Evolutionary conservation across 495 filamentous ascomycete genomes (phyloP).

Genomic region (Aspergillus olivimuriae): DNA sequence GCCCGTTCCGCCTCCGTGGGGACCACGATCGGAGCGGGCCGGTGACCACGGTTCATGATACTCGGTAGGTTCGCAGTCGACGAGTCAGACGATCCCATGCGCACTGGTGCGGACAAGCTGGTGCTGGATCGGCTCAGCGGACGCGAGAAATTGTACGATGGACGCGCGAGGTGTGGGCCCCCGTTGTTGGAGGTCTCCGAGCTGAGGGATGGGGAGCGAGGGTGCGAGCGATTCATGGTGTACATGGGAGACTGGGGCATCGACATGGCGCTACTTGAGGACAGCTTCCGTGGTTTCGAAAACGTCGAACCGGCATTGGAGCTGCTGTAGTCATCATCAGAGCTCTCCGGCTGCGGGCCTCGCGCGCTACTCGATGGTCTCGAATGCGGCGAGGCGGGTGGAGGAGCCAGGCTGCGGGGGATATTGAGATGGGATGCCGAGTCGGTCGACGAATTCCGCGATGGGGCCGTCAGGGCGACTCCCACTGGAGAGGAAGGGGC

Average conservation of each 20-base stretch:
- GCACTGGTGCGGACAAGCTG: slow-evolving; percentile 43
- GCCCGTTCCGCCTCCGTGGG: slow-evolving; percentile 21
- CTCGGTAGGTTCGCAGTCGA: slow-evolving; percentile 5
- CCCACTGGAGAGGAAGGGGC: slow-evolving; percentile 1
- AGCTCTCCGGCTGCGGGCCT: slow-evolving; percentile 52
- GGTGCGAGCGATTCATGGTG: slow-evolving; percentile 46
- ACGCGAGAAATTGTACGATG: slow-evolving; percentile 88
- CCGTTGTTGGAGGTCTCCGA: slow-evolving; percentile 67
- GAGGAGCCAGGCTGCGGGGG: slow-evolving; percentile 46
- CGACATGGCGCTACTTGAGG: slow-evolving; percentile 58
- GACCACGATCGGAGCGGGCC: slow-evolving; percentile 34
- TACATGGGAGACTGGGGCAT: slow-evolving; percentile 59
- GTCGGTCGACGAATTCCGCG: slow-evolving; percentile 36
- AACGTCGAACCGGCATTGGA: slow-evolving; percentile 47
- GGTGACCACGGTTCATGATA: slow-evolving; percentile 29
- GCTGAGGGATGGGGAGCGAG: slow-evolving; percentile 72
- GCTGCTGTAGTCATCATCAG: slow-evolving; percentile 55
- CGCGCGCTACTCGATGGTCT: slow-evolving; percentile 51
- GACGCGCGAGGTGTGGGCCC: slow-evolving; percentile 56
- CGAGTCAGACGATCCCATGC: slow-evolving; percentile 23
- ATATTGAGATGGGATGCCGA: slow-evolving; percentile 42
- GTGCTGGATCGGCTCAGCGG: slow-evolving; percentile 73
- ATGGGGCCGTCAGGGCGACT: slow-evolving; percentile 17
- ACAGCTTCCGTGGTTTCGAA: slow-evolving; percentile 53
- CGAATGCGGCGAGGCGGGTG: slow-evolving; percentile 51